Base-by-base conservation (phyloP, 83 land plant species). In the Thuja plicata region DNA sequence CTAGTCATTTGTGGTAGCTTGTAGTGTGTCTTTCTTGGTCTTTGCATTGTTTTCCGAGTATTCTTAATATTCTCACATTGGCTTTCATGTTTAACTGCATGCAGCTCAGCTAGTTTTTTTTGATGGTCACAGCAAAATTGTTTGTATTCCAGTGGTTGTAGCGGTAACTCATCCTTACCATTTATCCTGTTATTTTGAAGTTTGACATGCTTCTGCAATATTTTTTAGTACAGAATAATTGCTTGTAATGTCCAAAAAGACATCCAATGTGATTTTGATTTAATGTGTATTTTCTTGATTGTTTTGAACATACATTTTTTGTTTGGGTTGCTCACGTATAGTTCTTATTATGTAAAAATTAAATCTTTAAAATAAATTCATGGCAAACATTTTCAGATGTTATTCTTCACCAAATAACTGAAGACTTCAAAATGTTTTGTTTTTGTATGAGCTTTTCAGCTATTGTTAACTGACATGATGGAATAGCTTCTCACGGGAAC, bases 91-190 rank as follows among this genome's bases (percentile, higher is more conserved):
- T 38, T 19, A 79, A 40, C 46, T 79, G 8, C 38, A 41, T 94
- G 92, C 95, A 96, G 97, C 97, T 50, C 97, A 95, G 87, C 45
- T 95, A 60, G 92, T 96, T 3, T 48, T 88, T 34, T 91, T 84
- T 78, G 88, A 92, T 34, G 95, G 94, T 24, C 91, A 88, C 80
- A 88, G 91, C 41, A 94, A 92, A 87, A 90, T 98, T 21, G 81
- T 92, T 19, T 94, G 91, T 74, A 96, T 98, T 85, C 99, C 99
- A 48, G 96, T 93, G 48, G 96, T 97, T 34, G 99, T 98, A 35
- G 99, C 97, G 70, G 99, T 97, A 94, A 79, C 8, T 93, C 74
- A 7, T 16, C 16, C 4, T 73, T 81, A n/a, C 13, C 30, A 13
- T 78, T 89, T 86, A 45, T 57, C 48, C 70, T 40, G 37, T 43